phyloP scores from a whole-genome alignment of 106 monocot species.

The Phalaenopsis aphrodite region DNA sequence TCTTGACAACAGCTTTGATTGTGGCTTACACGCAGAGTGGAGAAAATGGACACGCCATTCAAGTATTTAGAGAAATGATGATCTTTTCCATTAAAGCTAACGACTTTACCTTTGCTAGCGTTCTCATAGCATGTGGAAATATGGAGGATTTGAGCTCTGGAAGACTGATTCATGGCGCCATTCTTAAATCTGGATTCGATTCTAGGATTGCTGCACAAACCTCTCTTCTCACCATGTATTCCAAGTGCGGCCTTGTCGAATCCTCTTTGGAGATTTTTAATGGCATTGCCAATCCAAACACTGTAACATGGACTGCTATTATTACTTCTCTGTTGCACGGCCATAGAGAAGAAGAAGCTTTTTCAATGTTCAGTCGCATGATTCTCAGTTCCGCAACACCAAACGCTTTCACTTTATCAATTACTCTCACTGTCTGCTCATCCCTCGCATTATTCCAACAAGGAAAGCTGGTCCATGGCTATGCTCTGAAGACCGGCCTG shows the following conservation, averaged over 20 bases:
- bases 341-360: slow-evolving; percentile 42
- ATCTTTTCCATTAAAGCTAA: slow-evolving; percentile 28
- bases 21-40: slow-evolving; percentile 51
- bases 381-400: slow-evolving; percentile 10
- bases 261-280: slow-evolving; percentile 48
- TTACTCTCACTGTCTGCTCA: slow-evolving; percentile 40
- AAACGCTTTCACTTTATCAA: slow-evolving; percentile 57
- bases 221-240: slow-evolving; percentile 69
- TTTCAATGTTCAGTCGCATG: slow-evolving; percentile 36
- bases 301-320: slow-evolving; percentile 45
- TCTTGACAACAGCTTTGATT: slow-evolving; percentile 54
- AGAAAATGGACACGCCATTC: slow-evolving; percentile 28
- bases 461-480: slow-evolving; percentile 40
- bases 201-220: slow-evolving; percentile 28
- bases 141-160: slow-evolving; percentile 22
- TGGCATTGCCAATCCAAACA: slow-evolving; percentile 34
- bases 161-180: slow-evolving; percentile 35
- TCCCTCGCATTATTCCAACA: slow-evolving; percentile 33
- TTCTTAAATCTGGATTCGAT: slow-evolving; percentile 30
- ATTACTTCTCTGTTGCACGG: slow-evolving; percentile 31
- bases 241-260: slow-evolving; percentile 41
- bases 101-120: slow-evolving; percentile 65
- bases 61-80: slow-evolving; percentile 30
- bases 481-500: slow-evolving; percentile 34
- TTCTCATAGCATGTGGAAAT: slow-evolving; percentile 57